Base-by-base conservation (phyloP, 352 stramenopile species). In the Phytophthora crassamura region DNA sequence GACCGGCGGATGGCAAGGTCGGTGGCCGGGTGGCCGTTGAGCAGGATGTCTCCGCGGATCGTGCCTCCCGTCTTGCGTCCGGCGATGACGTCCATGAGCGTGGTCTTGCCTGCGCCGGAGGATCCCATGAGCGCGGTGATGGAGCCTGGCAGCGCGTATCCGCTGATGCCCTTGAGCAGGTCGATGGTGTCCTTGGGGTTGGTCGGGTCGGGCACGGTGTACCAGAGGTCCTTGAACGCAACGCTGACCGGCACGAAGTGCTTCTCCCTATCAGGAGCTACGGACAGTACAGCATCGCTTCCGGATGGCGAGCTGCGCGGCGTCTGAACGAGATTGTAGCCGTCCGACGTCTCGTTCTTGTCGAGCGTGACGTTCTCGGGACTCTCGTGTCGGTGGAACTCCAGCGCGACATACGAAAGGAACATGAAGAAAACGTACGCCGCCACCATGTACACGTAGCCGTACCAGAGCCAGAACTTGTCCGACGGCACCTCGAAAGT, bases 1-100 rank as follows among this genome's bases (percentile, higher is more conserved):
- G 64, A 77, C 10, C 78, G 74, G 10, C 72, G 74, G 30, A 83
- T 84, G 15, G 71, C 73, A 3, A 86, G 45, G 39, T 84, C 69
- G 2, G 72, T 82, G 0, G 75, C 89, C 0, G 70, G 58, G 59
- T 94, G 74, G 36, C 50, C 33, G 22, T 62, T 53, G 25, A 67
- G 49, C 43, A 63, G 50, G 20, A 68, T 63, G 5, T 62, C n/a
- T n/a, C n/a, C n/a, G n/a, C n/a, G n/a, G n/a, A n/a, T n/a, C n/a
- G n/a, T n/a, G n/a, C n/a, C n/a, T n/a, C n/a, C n/a, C n/a, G n/a
- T n/a, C n/a, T n/a, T n/a, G n/a, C n/a, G n/a, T n/a, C n/a, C n/a
- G n/a, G n/a, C n/a, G n/a, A n/a, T n/a, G n/a, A n/a, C n/a, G n/a
- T n/a, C n/a, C n/a, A n/a, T n/a, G n/a, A n/a, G n/a, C n/a, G n/a